Conservation (phyloP, 805 yeast species). For the Saccharomycopsis schoenii region DNA sequence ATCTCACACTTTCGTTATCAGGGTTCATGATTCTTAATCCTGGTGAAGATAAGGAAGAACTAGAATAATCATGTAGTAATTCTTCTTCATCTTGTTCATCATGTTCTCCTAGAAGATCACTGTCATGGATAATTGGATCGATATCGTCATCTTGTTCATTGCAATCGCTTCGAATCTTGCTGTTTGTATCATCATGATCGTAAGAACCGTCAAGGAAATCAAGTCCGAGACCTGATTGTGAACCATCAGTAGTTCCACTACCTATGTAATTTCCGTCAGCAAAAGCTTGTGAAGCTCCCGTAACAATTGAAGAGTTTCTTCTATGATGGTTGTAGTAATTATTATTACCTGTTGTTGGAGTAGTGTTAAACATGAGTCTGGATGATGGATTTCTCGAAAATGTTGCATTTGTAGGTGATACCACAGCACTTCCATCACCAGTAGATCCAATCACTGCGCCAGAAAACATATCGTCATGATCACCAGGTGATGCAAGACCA, state of each 20-base stretch:
- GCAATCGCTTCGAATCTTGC: not conserved
- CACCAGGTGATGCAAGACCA: not conserved
- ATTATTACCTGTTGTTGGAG: not conserved
- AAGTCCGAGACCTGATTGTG: not conserved
- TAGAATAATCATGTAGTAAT: not conserved
- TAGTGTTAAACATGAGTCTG: slow-evolving; percentile 5
- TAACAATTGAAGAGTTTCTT: not conserved
- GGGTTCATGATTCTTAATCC: slow-evolving; percentile 19
- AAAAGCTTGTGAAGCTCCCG: not conserved
- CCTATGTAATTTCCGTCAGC: not conserved
- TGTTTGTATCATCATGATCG: not conserved
- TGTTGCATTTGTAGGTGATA: slow-evolving; percentile 2
- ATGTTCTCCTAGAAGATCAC: slow-evolving; percentile 4
- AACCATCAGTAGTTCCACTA: not conserved
- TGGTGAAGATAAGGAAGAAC: not conserved
- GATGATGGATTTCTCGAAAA: slow-evolving; percentile 16
- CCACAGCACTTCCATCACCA: slow-evolving; percentile 13
- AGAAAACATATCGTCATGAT: slow-evolving; percentile 5
- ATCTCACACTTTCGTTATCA: slow-evolving; percentile 11
- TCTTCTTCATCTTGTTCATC: slow-evolving; percentile 10
- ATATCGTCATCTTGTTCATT: not conserved
- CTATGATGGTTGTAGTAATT: not conserved
- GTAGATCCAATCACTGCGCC: slow-evolving; percentile 17
- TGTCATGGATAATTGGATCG: not conserved
- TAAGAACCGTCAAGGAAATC: not conserved